Base-by-base conservation (phyloP, 495 filamentous ascomycete genomes). In the Jackrogersella minutella region DNA sequence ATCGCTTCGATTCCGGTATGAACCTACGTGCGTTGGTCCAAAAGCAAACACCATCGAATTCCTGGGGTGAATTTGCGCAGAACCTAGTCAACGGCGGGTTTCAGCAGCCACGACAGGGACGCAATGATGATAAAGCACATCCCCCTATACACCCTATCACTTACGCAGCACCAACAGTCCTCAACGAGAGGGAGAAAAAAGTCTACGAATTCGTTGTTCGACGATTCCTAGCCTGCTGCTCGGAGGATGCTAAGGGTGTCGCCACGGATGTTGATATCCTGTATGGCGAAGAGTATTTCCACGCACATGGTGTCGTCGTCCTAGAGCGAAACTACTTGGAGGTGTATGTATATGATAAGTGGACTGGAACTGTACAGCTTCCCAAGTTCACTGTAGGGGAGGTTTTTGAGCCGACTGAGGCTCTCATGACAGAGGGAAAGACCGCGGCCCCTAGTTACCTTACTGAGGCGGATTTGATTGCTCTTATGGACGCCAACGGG, bases 401-500 rank as follows among this genome's bases (percentile, higher is more conserved):
- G 78, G 75, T 77, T 0, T 97, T 98, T 70, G 87, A 91, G 68
- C 96, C 95, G 7, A 92, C 89, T 1, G 93, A 98, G 76, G 95
- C 94, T 5, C 87, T 89, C 53, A 90, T 98, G 66, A 88, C 84
- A 11, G 93, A 97, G 60, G 94, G 95, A 13, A 90, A 94, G 75
- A 99, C 95, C 0, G 82, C 82, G 0, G 79, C 93, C 7, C 95
- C 96, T 0, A 87, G 84, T 10, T 97, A 96, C 70, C 78, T 99
- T 30, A 99, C 95, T 0, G 95, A 99, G 74, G 93, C 95, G 1
- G 95, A 98, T 73, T 81, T 99, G n/a, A 97, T 99, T 76, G 91
- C 89, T 3, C 83, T 99, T 19, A 99, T 99, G 95, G 96, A 99
- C 78, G 94, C 91, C 13, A 98, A 99, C 74, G 95, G 95, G 9